These are phyloP conservation scores for Cryptococcus sp. DNA, from an alignment of 1,284 basidiomycete genomes.

Conservation along the genomic window DNA sequence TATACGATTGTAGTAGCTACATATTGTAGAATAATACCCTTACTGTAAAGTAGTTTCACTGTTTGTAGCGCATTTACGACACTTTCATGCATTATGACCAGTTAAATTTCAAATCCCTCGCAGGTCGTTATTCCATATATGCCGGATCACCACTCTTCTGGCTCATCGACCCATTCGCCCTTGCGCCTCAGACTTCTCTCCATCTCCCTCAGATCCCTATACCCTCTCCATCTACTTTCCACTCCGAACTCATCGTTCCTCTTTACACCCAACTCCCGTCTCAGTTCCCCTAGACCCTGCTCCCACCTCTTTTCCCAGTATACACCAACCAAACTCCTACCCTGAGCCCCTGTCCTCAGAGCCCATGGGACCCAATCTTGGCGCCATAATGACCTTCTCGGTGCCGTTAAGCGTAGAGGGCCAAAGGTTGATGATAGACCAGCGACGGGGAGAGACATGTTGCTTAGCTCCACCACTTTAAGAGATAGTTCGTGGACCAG, in stretches of 20 bases:
- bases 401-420: conserved; percentile 44
- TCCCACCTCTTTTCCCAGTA: conserved; percentile 97
- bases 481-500: conserved; percentile 91
- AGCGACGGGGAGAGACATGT: conserved; percentile 86
- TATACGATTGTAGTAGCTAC: too few species aligned
- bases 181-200: conserved; percentile 41
- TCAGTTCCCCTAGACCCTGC: conserved; percentile 53
- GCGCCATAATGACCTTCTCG: conserved; percentile 35
- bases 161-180: conserved; percentile 48
- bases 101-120: too few species aligned
- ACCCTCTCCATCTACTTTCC: conserved; percentile 46
- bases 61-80: too few species aligned
- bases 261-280: conserved; percentile 26
- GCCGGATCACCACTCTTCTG: conserved; percentile 39
- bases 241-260: conserved; percentile 33
- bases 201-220: conserved; percentile 44
- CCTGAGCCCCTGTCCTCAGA: conserved; percentile 68
- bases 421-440: conserved; percentile 74
- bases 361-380: conserved; percentile 87
- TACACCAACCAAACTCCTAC: conserved; percentile 73
- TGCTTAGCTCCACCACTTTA: conserved; percentile 92
- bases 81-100: too few species aligned
- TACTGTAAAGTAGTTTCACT: too few species aligned
- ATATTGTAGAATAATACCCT: too few species aligned
- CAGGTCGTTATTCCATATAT: too few species aligned